Base-by-base conservation (phyloP, 257 asterid genomes). In the Echites panduratus region DNA sequence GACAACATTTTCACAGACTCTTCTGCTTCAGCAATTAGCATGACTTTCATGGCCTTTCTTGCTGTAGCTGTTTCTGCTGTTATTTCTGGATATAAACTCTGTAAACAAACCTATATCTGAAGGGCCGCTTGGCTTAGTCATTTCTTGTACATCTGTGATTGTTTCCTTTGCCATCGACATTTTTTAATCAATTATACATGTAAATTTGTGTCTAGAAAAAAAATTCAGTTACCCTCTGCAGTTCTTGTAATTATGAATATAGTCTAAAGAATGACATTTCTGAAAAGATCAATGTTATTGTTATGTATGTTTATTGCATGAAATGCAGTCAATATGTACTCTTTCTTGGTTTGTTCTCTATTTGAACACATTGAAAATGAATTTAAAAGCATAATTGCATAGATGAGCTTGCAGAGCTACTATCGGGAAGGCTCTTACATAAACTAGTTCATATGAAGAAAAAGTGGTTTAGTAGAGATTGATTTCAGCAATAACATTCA, bases 1-100 rank as follows among this genome's bases (percentile, higher is more conserved):
- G 99, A 90, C 70, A 92, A 90, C 85, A 84, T 89, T 76, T 95
- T 95, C 71, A 95, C 99, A 13, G 99, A 95, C 75, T 81, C 97
- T 7, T 90, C 96, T 26, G 97, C 96, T 22, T 70, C 98, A 5
- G 89, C 98, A 57, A 92, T 90, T 48, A 82, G 92, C 75, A 85
- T 95, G 97, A 92, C 76, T 70, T 85, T 95, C 79, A 81, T 95
- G 43, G 99, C 97, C 9, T 95, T 95, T 87, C 66, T 95, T 68
- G 65, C 88, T 8, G 77, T 92, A 52, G 94, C 88, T 24, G 49
- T 84, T 74, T 95, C 98, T 12, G 88, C 99, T 56, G 61, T 90
- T 69, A 75, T 95, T 78, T 87, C 96, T 54, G 99, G 99, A 61
- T 90, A 86, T 81, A 92, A 90, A 66, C 95, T 95, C 79, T 87